phyloP scores from a whole-genome alignment of 148 eudicot genomes.

The Chenopodium quinoa region DNA sequence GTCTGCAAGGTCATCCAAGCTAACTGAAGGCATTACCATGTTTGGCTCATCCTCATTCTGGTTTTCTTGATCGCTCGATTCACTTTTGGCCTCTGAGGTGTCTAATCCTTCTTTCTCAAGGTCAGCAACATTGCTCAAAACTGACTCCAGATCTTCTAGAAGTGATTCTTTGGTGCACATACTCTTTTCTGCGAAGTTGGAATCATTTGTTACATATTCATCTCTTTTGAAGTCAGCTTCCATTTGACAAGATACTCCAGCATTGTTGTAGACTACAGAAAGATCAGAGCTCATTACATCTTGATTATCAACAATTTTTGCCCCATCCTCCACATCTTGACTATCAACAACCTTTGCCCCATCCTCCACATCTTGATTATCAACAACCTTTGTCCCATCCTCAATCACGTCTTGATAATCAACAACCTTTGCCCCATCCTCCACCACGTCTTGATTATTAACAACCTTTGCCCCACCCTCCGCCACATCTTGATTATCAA shows the following conservation, averaged over 20 bases:
- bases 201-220: slow-evolving; percentile 24
- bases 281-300: slow-evolving; percentile 25
- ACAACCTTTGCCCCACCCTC: too few relatives aligned
- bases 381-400: too few relatives aligned
- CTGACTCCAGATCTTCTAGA: slow-evolving; percentile 62
- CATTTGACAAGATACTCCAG: slow-evolving; percentile 25
- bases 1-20: slow-evolving; percentile 57
- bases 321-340: slow-evolving; percentile 29
- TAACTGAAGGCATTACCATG: slow-evolving; percentile 40
- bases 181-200: slow-evolving; percentile 31
- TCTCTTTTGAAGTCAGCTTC: slow-evolving; percentile 27
- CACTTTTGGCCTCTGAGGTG: slow-evolving; percentile 46
- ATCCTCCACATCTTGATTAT: slow-evolving; percentile 18
- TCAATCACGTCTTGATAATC: too few relatives aligned
- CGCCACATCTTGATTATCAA: too few relatives aligned
- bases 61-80: slow-evolving; percentile 34
- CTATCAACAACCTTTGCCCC: slow-evolving; percentile 15
- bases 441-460: too few relatives aligned
- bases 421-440: too few relatives aligned
- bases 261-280: slow-evolving; percentile 14
- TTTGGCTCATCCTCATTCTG: slow-evolving; percentile 31
- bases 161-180: slow-evolving; percentile 49
- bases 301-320: slow-evolving; percentile 21
- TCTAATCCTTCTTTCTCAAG: slow-evolving; percentile 53
- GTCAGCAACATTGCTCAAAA: slow-evolving; percentile 50